Percentiles rank a stretch among this genome's conserved stretches.
Evolutionary conservation across 2,329 filamentous ascomycete species (phyloP).

Genomic region (Paecilomyces formosus): DNA sequence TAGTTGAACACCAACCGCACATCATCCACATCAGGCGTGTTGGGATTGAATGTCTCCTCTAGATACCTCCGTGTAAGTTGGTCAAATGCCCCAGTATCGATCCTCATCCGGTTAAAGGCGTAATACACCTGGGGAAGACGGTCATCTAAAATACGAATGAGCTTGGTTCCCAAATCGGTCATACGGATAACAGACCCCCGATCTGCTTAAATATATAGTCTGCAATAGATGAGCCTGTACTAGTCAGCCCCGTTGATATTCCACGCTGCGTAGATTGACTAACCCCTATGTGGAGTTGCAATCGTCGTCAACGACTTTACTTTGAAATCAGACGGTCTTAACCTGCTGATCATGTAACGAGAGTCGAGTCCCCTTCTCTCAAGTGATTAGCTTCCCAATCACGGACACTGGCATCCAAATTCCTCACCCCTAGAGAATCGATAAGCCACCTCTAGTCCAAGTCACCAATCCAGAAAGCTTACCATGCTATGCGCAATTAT

Average conservation of each 20-base stretch:
- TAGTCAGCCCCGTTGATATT: conserved; percentile 7
- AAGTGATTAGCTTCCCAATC: conserved; percentile 3
- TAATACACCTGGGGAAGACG: conserved; percentile 50
- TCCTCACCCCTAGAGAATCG: conserved; percentile 23
- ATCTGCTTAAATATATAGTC: conserved; percentile 55
- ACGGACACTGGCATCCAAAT: not conserved
- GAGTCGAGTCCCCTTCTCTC: conserved; percentile 52
- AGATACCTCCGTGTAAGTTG: conserved; percentile 55
- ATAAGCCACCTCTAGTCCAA: conserved; percentile 3
- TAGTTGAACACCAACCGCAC: conserved; percentile 31
- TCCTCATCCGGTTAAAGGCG: conserved; percentile 45
- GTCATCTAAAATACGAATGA: conserved; percentile 23
- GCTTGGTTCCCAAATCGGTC: conserved; percentile 24
- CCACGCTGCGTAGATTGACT: not conserved
- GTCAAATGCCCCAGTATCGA: conserved; percentile 55
- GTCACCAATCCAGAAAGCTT: conserved; percentile 7
- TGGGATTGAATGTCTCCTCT: conserved; percentile 51
- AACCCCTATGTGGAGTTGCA: conserved; percentile 53
- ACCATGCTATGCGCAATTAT: conserved; percentile 56
- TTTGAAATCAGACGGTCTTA: conserved; percentile 60
- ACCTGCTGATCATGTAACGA: conserved; percentile 55
- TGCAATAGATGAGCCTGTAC: conserved; percentile 50
- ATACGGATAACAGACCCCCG: conserved; percentile 34
- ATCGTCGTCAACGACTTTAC: conserved; percentile 63
- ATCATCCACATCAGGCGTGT: conserved; percentile 47